Base-by-base conservation (phyloP, 1,284 basidiomycete species). In the Cystobasidium pallidum region DNA sequence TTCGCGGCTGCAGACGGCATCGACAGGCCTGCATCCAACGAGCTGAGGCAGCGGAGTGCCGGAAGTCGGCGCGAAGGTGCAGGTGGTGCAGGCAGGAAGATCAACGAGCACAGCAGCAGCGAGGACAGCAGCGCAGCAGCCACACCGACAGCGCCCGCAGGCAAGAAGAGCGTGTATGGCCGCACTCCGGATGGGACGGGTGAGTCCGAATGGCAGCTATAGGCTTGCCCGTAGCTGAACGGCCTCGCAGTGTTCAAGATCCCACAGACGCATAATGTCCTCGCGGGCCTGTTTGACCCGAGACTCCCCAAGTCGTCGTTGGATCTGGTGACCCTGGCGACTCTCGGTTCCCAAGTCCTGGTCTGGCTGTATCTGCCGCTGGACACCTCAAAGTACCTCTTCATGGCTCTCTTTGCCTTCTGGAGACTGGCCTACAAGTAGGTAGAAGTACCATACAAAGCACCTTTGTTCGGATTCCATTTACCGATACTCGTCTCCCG, bases 231-330 rank as follows among this genome's bases (percentile, higher is more conserved):
- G n/a, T n/a, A n/a, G n/a, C n/a, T n/a, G n/a, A n/a, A n/a, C n/a
- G n/a, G n/a, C n/a, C n/a, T n/a, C n/a, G n/a, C n/a, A 94, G 94
- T 96, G 13, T 99, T 99, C 81, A 87, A 88, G 66, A 94, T 98
- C 43, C 95, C 95, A 10, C 90, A 92, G 51, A 99, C 96, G 0
- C 92, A 96, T 80, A 93, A 96, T 80, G 93, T 98, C 72, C 82
- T 99, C 72, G 93, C 93, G 3, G 90, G 90, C 7, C 85, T 99
- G 28, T 91, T 96, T 79, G 87, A 94, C 79, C 96, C 94, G 2
- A 84, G 87, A 3, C 88, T 91, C 78, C 89, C 89, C 2, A 97
- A 97, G 80, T 94, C 93, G 41, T 90, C 94, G 76, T 84, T 99
- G 65, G 95, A 98, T 81, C 81, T 95, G 24, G 82, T 96, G 74